Conservation (phyloP, 2,329 filamentous ascomycete genomes). For the Massarina eburnea region DNA sequence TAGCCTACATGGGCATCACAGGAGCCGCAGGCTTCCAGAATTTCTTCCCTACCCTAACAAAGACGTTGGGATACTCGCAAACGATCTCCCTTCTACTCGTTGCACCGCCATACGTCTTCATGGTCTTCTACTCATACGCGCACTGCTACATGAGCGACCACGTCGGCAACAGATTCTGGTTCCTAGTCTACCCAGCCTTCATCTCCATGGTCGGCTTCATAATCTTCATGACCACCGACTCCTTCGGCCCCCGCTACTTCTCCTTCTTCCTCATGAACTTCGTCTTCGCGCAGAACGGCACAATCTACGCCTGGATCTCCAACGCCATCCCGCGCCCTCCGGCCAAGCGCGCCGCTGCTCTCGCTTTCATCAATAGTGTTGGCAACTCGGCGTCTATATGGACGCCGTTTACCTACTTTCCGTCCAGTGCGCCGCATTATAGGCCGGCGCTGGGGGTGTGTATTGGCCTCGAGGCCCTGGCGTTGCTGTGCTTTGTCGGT, state of each 20-base stretch:
- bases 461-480: conserved; percentile 21
- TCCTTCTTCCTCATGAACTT: conserved; percentile 59
- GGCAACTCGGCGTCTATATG: conserved; percentile 57
- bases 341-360: conserved; percentile 57
- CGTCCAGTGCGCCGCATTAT: conserved; percentile 19
- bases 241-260: conserved; percentile 57
- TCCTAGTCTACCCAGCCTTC: conserved; percentile 48
- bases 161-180: conserved; percentile 47
- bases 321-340: conserved; percentile 55
- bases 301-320: conserved; percentile 59
- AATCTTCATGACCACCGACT: conserved; percentile 56
- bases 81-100: conserved; percentile 59
- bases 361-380: conserved; percentile 58
- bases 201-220: conserved; percentile 55
- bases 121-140: conserved; percentile 51
- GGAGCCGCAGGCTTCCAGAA: conserved; percentile 57
- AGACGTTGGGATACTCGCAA: conserved; percentile 56
- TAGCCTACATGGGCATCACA: conserved; percentile 53
- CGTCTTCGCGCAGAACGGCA: conserved; percentile 58
- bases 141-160: conserved; percentile 48
- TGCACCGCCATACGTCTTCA: conserved; percentile 61
- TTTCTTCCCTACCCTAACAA: conserved; percentile 59
- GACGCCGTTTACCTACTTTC: conserved; percentile 45
- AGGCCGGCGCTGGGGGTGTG: conserved; percentile 23
- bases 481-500: conserved; percentile 15